Evolutionary conservation across 2,329 filamentous ascomycete species (phyloP), one percentile per base, ranked within the genome.

Genomic region (Orbilia javanica): DNA sequence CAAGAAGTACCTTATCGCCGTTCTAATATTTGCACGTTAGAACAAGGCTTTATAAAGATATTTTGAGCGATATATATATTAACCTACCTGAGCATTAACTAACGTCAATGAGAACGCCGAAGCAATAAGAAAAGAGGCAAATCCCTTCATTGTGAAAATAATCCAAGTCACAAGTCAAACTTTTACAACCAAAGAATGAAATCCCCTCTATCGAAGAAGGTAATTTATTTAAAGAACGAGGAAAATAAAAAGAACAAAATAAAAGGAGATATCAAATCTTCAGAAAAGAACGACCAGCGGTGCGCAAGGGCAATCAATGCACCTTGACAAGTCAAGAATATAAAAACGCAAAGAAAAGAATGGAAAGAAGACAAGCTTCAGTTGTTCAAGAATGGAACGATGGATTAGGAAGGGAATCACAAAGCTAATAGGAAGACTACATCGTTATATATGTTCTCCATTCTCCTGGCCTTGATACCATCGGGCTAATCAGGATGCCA

Each of bases 281-380:
- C 52, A 70, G 52, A 57, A 72, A 80, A 36, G 64, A 79, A 52
- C 68, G 55, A 68, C 73, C 77, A 75, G 73, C 79, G 79, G 71
- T 73, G 75, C 70, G 52, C 66, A 82, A 81, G 80, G 79, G 81
- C 81, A 81, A 81, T 80, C 80, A 79, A 81, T 79, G 81, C 80
- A 79, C 81, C 81, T 71, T 79, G 80, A 68, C 79, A 79, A 77
- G 79, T 74, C 50, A 69, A 70, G 27, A 69, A 42, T 52, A 74
- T 44, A 66, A 18, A 55, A 29, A 69, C 42, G 53, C 29, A 70
- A 76, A 65, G 60, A 60, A 69, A 79, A 64, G 73, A 77, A 63
- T 67, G 73, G 71, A 66, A 22, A 46, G 72, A 68, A 76, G 73
- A 66, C 69, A 53, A 77, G 46, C 66, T 62, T 71, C 66, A 62